These are phyloP conservation scores for Dictyophora rubrovolvata DNA, from an alignment of 768 basidiomycete species.

Conservation along the genomic window DNA sequence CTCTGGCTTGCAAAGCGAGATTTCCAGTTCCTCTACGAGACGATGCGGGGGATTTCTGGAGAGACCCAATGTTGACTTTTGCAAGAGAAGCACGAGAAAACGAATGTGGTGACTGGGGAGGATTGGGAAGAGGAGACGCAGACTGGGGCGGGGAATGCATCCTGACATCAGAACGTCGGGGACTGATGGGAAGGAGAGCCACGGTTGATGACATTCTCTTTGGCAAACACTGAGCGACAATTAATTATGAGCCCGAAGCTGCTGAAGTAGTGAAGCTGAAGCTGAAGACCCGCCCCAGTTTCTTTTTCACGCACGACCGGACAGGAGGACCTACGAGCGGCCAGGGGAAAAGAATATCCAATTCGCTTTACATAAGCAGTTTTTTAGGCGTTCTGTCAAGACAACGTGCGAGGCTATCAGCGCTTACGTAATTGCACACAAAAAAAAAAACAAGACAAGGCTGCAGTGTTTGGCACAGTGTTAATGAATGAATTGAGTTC, in stretches of 20 bases:
- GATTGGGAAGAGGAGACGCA: neutral
- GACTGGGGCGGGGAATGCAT: neutral
- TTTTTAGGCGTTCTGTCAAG: neutral
- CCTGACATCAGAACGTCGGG: constrained; percentile 2
- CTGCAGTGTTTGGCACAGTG: too few species aligned
- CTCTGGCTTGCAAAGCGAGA: constrained; percentile 6
- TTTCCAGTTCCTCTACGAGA: neutral
- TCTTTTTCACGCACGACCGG: neutral
- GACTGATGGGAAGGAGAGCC: neutral
- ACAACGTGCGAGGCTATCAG: neutral
- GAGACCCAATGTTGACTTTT: constrained; percentile 4
- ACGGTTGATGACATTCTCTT: constrained; percentile 1
- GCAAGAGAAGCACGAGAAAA: constrained; percentile 2
- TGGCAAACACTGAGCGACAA: neutral
- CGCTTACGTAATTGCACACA: neutral
- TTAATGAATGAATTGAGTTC: too few species aligned
- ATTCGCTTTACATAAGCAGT: neutral
- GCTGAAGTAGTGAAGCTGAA: neutral
- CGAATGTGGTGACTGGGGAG: constrained; percentile 2
- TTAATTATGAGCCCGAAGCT: too few species aligned
- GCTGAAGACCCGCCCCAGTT: constrained; percentile 10
- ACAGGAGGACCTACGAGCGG: neutral
- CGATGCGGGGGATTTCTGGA: neutral
- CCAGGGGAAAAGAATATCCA: neutral
- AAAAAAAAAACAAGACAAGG: neutral